A percentile compares a stretch with the other conserved stretches of the same genome.
Conservation (phyloP, 371 early-diverging fungal species). For the Haplosporangium sp. region DNA sequence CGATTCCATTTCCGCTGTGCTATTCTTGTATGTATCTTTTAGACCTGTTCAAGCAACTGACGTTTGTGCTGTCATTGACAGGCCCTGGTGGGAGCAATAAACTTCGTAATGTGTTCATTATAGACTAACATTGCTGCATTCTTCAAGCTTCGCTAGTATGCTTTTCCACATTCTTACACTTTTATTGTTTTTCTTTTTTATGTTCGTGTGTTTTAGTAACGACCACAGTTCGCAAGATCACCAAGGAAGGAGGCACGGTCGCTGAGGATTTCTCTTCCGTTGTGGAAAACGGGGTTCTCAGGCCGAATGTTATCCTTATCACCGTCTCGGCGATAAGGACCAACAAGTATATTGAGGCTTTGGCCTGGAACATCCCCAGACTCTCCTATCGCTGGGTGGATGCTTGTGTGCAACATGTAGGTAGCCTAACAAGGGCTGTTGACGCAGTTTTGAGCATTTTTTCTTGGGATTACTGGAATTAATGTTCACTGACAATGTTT, state of each 20-base stretch:
- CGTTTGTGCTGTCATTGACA: conserved; percentile 24
- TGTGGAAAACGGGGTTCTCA: neutral
- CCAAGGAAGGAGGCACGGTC: conserved; percentile 20
- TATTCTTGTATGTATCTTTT: neutral
- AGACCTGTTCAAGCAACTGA: conserved; percentile 32
- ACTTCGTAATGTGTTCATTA: neutral
- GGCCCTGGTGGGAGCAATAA: neutral
- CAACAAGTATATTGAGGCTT: conserved; percentile 26
- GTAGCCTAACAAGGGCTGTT: neutral
- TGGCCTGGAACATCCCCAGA: conserved; percentile 36
- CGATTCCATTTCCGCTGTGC: neutral
- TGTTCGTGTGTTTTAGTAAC: too few species aligned
- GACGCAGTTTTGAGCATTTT: neutral
- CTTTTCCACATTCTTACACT: neutral
- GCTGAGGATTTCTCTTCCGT: conserved; percentile 10
- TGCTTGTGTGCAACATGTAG: conserved; percentile 20
- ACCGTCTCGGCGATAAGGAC: conserved; percentile 8
- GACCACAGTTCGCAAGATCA: neutral
- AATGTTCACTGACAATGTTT: neutral
- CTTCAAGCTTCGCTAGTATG: neutral
- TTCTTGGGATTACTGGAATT: neutral
- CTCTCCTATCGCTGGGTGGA: conserved; percentile 39
- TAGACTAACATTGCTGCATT: too few species aligned
- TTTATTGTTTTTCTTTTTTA: neutral
- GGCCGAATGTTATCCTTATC: conserved; percentile 22